Evolutionary conservation across 352 stramenopile species (phyloP), one percentile per base, ranked within the genome.

Genomic region (Globisporangium orthogonon): DNA sequence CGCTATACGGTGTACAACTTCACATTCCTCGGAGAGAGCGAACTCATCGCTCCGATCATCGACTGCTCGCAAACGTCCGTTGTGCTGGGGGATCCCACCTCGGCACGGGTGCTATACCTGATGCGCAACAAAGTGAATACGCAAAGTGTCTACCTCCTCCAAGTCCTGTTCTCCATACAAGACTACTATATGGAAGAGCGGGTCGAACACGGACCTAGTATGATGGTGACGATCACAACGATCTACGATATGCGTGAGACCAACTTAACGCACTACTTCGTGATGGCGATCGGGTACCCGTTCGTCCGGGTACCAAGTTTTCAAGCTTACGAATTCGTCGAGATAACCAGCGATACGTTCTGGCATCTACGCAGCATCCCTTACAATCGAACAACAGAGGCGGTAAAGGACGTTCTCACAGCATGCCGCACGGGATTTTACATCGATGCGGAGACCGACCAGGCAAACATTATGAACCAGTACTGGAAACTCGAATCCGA

Each of bases 361-460:
- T 63, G 57, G 57, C 31, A 37, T 3, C 40, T 63, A 2, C 29
- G 28, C 17, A 63, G 40, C 18, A 30, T 63, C n/a, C 30, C 57
- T 23, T 28, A 29, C 14, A 7, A 53, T 28, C 57, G 10, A 9
- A 1, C 30, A 3, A 10, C 6, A 1, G 40, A 59, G 6, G 13
- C n/a, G 1, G 29, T 53, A 0, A 65, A 69, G 23, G 4, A 18
- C 4, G 39, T 82, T 14, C 57, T 61, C 4, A 70, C 73, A 7
- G 58, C 70, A n/a, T 53, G 61, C 30, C 63, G 63, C n/a, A 63
- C 61, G 0, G 74, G 74, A 0, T 76, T 82, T 52, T 78, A 71
- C 23, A 52, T 72, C 33, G 17, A 62, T 2, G 51, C 60, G 3
- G 40, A 56, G 14, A 52, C 65, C 1, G 58, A 69, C n/a, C 71